Percentiles rank a stretch among this genome's conserved stretches.
These are phyloP conservation scores for Viola pubescens DNA, from an alignment of 441 rosid species.

Conservation along the genomic window DNA sequence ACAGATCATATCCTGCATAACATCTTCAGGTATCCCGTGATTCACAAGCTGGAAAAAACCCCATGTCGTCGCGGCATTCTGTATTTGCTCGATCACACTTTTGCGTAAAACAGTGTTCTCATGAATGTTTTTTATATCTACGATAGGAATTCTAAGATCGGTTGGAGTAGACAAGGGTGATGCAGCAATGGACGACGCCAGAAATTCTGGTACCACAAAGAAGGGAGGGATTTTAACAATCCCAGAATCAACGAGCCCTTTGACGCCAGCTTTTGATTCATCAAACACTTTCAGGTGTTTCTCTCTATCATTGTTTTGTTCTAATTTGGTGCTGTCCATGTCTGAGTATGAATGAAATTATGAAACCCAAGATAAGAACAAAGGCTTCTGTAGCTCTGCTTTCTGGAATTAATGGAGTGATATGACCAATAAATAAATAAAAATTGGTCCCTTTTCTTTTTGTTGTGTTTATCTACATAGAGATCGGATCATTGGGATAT, in stretches of 20 bases:
- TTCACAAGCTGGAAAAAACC: slow-evolving; percentile 16
- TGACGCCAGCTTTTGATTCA: background rate
- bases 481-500: too few relatives aligned
- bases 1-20: background rate
- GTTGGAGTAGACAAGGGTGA: background rate
- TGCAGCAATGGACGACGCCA: background rate
- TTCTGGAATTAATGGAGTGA: too few relatives aligned
- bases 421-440: too few relatives aligned
- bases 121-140: slow-evolving; percentile 9
- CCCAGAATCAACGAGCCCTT: slow-evolving; percentile 22
- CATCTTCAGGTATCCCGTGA: slow-evolving; percentile 6
- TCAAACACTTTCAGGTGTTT: too few relatives aligned
- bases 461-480: too few relatives aligned
- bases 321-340: too few relatives aligned
- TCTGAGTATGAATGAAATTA: too few relatives aligned
- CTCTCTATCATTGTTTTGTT: too few relatives aligned
- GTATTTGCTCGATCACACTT: slow-evolving; percentile 5
- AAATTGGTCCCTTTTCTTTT: too few relatives aligned
- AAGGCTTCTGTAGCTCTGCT: too few relatives aligned
- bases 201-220: slow-evolving; percentile 10
- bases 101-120: background rate
- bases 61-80: slow-evolving; percentile 9
- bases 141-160: background rate
- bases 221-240: slow-evolving; percentile 11
- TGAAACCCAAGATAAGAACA: too few relatives aligned